A percentile compares a stretch with the other conserved stretches of the same genome.
Conservation (phyloP, 2,329 filamentous ascomycete genomes). For the Nectriaceae sp. region DNA sequence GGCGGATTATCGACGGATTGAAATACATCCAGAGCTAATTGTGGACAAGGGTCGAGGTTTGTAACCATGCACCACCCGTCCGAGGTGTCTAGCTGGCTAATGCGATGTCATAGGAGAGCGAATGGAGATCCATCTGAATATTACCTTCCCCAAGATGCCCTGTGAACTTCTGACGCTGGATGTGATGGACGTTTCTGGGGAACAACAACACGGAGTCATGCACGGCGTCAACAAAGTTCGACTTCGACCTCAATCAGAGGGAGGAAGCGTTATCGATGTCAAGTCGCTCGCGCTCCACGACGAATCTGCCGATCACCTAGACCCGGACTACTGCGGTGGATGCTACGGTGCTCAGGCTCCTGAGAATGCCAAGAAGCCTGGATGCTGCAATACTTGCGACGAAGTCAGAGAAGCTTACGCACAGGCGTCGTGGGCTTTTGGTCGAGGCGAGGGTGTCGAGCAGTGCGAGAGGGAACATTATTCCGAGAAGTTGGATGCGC, state of each 20-base stretch:
- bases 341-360: slow-evolving; percentile 88
- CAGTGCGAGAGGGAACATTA: slow-evolving; percentile 97
- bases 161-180: slow-evolving; percentile 96
- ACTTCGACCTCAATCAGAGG: slow-evolving; percentile 70
- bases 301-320: slow-evolving; percentile 74
- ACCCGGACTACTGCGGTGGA: slow-evolving; percentile 87
- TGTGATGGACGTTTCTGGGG: slow-evolving; percentile 98
- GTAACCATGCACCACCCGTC: slow-evolving; percentile 15
- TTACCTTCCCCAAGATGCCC: slow-evolving; percentile 90
- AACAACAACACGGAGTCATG: slow-evolving; percentile 91
- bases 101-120: slow-evolving; percentile 68
- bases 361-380: slow-evolving; percentile 69
- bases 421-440: slow-evolving; percentile 87
- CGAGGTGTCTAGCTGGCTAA: slow-evolving; percentile 23
- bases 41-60: slow-evolving; percentile 95
- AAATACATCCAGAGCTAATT: slow-evolving; percentile 87
- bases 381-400: slow-evolving; percentile 96
- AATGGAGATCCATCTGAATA: slow-evolving; percentile 98
- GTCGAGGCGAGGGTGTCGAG: slow-evolving; percentile 86
- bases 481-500: slow-evolving; percentile 80
- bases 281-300: slow-evolving; percentile 67
- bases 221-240: slow-evolving; percentile 93
- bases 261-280: slow-evolving; percentile 73
- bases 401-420: slow-evolving; percentile 97
- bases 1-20: slow-evolving; percentile 84